These are phyloP conservation scores for Coleophoma crateriformis DNA, from an alignment of 2,329 filamentous ascomycete genomes.

Conservation along the genomic window DNA sequence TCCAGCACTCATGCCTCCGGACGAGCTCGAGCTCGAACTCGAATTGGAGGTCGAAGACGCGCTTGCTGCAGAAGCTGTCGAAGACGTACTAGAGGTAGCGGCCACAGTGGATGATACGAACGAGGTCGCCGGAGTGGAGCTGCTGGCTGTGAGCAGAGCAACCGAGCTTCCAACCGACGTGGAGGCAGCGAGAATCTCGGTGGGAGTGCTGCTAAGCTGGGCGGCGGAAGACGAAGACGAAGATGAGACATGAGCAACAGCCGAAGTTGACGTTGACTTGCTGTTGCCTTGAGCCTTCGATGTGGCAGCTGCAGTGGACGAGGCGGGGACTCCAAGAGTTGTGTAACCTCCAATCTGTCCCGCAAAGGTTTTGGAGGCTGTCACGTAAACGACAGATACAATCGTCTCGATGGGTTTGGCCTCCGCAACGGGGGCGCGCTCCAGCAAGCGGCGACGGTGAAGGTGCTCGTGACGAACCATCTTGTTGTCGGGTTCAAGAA, in stretches of 20 bases:
- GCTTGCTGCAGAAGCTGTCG: conserved; percentile 1
- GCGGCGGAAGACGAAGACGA: background rate
- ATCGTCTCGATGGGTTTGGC: conserved; percentile 23
- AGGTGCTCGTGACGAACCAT: conserved; percentile 6
- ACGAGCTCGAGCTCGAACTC: background rate
- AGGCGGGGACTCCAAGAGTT: conserved; percentile 24
- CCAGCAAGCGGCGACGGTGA: background rate
- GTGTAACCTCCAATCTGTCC: conserved; percentile 42
- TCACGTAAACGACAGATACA: conserved; percentile 43
- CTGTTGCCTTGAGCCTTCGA: background rate
- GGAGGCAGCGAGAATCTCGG: conserved; percentile 1
- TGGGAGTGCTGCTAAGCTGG: conserved; percentile 1
- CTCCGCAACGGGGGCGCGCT: conserved; percentile 7
- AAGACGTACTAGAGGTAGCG: conserved; percentile 4
- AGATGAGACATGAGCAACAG: background rate
- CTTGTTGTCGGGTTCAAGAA: background rate
- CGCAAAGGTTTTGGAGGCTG: conserved; percentile 43
- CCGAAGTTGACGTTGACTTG: background rate
- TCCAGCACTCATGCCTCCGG: conserved; percentile 32
- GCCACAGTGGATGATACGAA: conserved; percentile 1
- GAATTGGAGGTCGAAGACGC: conserved; percentile 5
- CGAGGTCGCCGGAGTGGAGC: background rate
- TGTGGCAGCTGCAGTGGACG: background rate
- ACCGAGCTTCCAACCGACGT: background rate
- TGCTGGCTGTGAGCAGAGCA: background rate